These are phyloP conservation scores for Oryza rufipogon DNA, from an alignment of 176 grass and related monocot species.

Conservation along the genomic window DNA sequence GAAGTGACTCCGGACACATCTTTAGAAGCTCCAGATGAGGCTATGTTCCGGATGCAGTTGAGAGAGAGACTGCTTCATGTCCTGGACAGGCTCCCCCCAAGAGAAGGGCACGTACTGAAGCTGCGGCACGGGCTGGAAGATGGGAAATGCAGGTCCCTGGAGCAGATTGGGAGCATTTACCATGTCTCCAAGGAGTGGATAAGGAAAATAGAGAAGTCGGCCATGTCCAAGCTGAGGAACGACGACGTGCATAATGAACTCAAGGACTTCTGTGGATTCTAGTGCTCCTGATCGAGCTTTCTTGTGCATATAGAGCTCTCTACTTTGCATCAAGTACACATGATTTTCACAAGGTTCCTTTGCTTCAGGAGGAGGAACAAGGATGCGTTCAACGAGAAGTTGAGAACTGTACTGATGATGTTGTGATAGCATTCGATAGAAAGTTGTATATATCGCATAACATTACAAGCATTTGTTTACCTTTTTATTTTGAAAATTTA, in stretches of 20 bases:
- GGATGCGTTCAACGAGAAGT: not conserved
- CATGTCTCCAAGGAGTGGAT: conserved; percentile 80
- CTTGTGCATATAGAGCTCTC: not conserved
- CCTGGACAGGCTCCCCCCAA: conserved; percentile 57
- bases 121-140: conserved; percentile 71
- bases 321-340: not conserved
- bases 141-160: conserved; percentile 67
- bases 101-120: conserved; percentile 63
- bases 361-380: not conserved
- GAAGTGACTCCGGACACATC: conserved; percentile 66
- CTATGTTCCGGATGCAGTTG: conserved; percentile 50
- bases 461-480: not conserved
- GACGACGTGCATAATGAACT: conserved; percentile 56
- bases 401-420: not conserved
- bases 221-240: conserved; percentile 66
- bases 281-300: not conserved
- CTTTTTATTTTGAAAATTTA: too few relatives aligned
- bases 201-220: conserved; percentile 78
- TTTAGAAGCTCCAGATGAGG: conserved; percentile 42
- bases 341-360: not conserved
- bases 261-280: conserved; percentile 47
- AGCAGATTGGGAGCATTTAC: conserved; percentile 75
- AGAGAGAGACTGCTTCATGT: conserved; percentile 61
- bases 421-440: not conserved
- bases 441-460: conserved; percentile 20